These are phyloP conservation scores for Rhynchosporium secalis DNA, from an alignment of 2,329 filamentous ascomycete species.

Conservation along the genomic window DNA sequence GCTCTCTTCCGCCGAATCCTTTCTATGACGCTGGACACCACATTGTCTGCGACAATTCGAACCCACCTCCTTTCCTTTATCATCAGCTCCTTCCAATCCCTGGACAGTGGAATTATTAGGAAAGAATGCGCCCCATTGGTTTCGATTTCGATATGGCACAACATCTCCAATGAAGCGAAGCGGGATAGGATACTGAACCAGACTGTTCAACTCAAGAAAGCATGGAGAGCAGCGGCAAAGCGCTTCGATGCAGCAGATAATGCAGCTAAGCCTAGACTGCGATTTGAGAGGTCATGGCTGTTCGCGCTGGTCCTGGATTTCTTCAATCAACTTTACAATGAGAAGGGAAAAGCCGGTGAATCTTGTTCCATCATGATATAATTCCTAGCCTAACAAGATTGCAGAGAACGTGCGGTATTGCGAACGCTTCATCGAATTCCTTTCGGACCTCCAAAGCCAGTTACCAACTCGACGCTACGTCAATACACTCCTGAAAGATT, in stretches of 20 bases:
- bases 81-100: slow-evolving; percentile 87
- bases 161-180: slow-evolving; percentile 74
- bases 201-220: slow-evolving; percentile 74
- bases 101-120: slow-evolving; percentile 84
- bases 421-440: slow-evolving; percentile 88
- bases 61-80: slow-evolving; percentile 87
- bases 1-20: slow-evolving; percentile 85
- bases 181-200: slow-evolving; percentile 74
- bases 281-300: slow-evolving; percentile 93
- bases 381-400: slow-evolving; percentile 33
- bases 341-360: slow-evolving; percentile 49
- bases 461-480: slow-evolving; percentile 91
- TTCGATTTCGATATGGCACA: slow-evolving; percentile 94
- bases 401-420: slow-evolving; percentile 75
- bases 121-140: slow-evolving; percentile 97
- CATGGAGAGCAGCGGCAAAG: slow-evolving; percentile 85
- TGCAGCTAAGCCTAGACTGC: slow-evolving; percentile 71
- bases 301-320: slow-evolving; percentile 86
- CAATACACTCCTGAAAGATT: slow-evolving; percentile 81
- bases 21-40: slow-evolving; percentile 77
- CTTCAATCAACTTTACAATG: slow-evolving; percentile 67
- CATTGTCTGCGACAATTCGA: slow-evolving; percentile 65
- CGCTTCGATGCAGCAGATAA: slow-evolving; percentile 87
- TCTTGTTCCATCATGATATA: background rate
- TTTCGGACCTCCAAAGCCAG: slow-evolving; percentile 89